Conservation (phyloP, 2,329 filamentous ascomycete genomes). For the Alternaria solani region DNA sequence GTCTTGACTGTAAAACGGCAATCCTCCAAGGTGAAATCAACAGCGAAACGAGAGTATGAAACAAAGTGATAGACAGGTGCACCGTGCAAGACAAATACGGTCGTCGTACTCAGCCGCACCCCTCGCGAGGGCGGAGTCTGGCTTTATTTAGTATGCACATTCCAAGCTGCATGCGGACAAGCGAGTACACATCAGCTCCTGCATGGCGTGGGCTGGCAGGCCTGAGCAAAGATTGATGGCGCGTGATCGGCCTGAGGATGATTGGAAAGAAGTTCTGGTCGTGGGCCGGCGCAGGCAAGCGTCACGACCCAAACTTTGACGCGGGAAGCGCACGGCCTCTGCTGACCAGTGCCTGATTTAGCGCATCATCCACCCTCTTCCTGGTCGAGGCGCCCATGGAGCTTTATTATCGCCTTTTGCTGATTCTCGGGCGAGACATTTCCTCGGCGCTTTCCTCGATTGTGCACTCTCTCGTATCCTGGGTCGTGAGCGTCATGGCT, state of each 20-base stretch:
- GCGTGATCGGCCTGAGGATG: conserved; percentile 1
- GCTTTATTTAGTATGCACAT: conserved; percentile 21
- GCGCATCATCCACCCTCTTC: conserved; percentile 4
- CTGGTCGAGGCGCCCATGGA: neutral
- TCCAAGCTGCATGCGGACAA: conserved; percentile 13
- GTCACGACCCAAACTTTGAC: conserved; percentile 11
- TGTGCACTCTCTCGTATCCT: neutral
- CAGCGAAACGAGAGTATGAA: conserved; percentile 1
- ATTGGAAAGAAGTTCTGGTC: conserved; percentile 4
- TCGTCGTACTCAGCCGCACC: conserved; percentile 16
- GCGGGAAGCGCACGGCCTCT: conserved; percentile 11
- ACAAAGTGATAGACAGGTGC: conserved; percentile 1
- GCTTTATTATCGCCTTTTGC: neutral
- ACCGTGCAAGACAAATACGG: conserved; percentile 7
- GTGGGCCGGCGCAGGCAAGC: conserved; percentile 10
- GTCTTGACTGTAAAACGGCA: neutral
- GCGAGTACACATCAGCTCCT: conserved; percentile 7
- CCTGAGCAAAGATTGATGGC: neutral
- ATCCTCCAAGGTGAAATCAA: neutral
- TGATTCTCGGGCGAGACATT: neutral
- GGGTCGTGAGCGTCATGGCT: neutral
- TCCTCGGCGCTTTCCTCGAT: neutral
- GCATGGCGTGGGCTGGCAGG: conserved; percentile 1
- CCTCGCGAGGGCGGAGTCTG: conserved; percentile 18
- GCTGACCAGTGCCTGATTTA: neutral